phyloP scores from a whole-genome alignment of 306 rosid genomes.

The Chamaecrista fasciculata region DNA sequence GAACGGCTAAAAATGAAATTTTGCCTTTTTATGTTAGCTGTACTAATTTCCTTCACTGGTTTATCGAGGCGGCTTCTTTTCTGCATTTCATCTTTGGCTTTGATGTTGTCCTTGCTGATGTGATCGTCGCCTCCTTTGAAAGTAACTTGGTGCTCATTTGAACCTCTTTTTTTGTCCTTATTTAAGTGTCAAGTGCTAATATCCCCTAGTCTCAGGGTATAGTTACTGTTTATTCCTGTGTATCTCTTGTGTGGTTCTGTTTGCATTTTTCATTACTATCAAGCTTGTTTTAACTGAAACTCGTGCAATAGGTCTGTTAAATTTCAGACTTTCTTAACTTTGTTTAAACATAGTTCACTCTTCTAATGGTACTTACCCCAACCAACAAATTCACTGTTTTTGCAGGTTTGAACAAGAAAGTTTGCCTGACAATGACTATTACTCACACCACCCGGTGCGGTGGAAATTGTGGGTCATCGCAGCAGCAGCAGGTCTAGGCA shows the following conservation, averaged over 20 bases:
- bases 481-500: constrained; percentile 54
- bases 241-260: background rate
- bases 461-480: constrained; percentile 73
- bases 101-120: background rate
- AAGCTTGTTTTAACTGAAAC: background rate
- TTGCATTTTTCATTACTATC: background rate
- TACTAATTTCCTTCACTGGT: background rate
- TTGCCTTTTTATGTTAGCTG: background rate
- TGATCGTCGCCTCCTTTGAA: constrained; percentile 1
- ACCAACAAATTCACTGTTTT: constrained; percentile 19
- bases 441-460: constrained; percentile 65
- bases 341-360: constrained; percentile 12
- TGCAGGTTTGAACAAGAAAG: constrained; percentile 80
- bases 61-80: background rate
- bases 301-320: background rate
- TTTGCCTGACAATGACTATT: constrained; percentile 55
- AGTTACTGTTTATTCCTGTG: background rate
- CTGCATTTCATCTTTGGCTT: background rate
- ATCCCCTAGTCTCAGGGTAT: background rate
- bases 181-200: background rate
- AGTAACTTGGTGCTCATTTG: background rate
- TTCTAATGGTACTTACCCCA: constrained; percentile 17
- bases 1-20: background rate
- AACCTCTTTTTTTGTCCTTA: background rate
- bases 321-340: background rate